These are phyloP conservation scores for Zymoseptoria pseudotritici DNA, from an alignment of 2,329 filamentous ascomycete genomes.

Conservation along the genomic window DNA sequence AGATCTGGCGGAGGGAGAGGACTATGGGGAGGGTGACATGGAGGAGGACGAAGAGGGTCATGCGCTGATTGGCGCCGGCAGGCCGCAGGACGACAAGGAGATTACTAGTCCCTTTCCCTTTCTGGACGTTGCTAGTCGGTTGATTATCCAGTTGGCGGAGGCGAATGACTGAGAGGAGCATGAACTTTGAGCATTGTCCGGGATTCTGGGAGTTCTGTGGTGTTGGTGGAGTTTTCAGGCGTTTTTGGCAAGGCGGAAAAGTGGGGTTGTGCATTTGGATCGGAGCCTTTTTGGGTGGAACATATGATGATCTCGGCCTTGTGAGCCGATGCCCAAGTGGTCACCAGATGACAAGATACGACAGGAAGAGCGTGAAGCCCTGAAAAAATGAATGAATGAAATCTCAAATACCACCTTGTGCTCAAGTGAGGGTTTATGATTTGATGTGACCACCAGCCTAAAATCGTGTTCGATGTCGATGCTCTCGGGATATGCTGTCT, in stretches of 20 bases:
- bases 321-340: neutral
- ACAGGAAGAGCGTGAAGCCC: neutral
- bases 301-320: neutral
- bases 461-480: too few species aligned
- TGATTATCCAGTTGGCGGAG: constrained; percentile 89
- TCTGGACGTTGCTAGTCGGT: constrained; percentile 80
- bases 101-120: constrained; percentile 94
- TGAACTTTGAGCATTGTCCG: neutral
- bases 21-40: constrained; percentile 18
- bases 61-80: constrained; percentile 40
- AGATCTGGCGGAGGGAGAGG: constrained; percentile 18
- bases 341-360: neutral
- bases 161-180: constrained; percentile 47
- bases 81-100: constrained; percentile 74
- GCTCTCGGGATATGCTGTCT: too few species aligned
- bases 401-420: neutral
- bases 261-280: neutral
- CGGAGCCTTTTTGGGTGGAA: neutral
- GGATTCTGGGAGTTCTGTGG: neutral
- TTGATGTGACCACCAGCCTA: too few species aligned
- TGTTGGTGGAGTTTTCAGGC: neutral
- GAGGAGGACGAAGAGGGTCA: constrained; percentile 30
- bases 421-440: too few species aligned
- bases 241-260: neutral
- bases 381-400: neutral